Percentiles rank a stretch among this genome's conserved stretches.
Conservation (phyloP, 1,284 basidiomycete species). For the Inonotus hispidus region DNA sequence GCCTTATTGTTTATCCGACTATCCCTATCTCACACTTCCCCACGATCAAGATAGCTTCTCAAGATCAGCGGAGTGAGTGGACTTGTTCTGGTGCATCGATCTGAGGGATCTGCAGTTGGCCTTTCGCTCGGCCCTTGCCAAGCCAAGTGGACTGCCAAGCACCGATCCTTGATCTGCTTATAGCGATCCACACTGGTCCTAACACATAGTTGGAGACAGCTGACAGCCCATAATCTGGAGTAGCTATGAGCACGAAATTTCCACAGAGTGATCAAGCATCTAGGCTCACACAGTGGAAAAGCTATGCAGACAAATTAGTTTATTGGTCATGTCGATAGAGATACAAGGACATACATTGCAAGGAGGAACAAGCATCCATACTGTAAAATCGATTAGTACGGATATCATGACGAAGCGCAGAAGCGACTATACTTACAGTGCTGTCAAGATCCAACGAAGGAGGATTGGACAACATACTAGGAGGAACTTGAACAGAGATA, state of each 20-base stretch:
- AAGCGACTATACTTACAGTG: neutral
- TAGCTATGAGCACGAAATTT: neutral
- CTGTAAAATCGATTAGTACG: neutral
- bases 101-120: too few relatives aligned
- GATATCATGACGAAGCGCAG: neutral
- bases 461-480: neutral
- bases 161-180: too few relatives aligned
- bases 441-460: neutral
- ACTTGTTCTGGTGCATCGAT: too few relatives aligned
- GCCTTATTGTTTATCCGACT: too few relatives aligned
- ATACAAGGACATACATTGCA: neutral
- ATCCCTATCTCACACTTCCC: too few relatives aligned
- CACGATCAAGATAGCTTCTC: too few relatives aligned
- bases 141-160: too few relatives aligned
- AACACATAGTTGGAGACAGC: neutral
- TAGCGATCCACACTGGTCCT: too few relatives aligned
- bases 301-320: neutral
- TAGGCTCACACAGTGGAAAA: neutral
- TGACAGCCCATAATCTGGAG: neutral
- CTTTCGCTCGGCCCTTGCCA: too few relatives aligned
- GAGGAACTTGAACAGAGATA: neutral
- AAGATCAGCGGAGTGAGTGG: too few relatives aligned
- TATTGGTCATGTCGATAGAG: neutral
- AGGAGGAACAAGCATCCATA: constrained; percentile 1
- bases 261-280: neutral